phyloP scores from a whole-genome alignment of 345 rosid species.

The Diplotaxis tenuifolia region DNA sequence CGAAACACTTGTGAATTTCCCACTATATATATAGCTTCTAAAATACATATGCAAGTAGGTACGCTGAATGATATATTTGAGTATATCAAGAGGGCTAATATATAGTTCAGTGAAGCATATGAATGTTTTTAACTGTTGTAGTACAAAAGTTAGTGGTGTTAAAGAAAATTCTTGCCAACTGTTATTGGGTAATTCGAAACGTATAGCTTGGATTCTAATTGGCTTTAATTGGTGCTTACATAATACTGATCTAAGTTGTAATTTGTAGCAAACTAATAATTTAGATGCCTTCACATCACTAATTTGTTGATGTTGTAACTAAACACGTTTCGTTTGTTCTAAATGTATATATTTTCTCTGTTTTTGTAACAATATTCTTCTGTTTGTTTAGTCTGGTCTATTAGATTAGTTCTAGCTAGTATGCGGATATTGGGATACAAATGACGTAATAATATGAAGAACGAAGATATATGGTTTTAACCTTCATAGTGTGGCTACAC shows the following conservation, averaged over 20 bases:
- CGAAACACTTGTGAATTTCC: neutral
- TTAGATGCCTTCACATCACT: no score
- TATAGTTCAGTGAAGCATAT: neutral
- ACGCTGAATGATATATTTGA: neutral
- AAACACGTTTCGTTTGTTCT: neutral
- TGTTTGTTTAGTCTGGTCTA: neutral
- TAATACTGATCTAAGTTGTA: neutral
- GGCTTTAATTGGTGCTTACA: neutral
- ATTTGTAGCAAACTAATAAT: no score
- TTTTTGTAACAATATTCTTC: neutral
- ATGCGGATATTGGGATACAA: neutral
- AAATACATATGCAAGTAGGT: neutral
- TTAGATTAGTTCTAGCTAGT: neutral
- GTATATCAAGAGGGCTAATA: neutral
- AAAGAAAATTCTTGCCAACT: neutral
- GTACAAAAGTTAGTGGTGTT: neutral
- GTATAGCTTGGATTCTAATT: neutral
- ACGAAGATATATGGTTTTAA: neutral
- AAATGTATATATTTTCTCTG: neutral
- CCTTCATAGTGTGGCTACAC: neutral
- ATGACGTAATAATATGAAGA: neutral
- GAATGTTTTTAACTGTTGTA: neutral
- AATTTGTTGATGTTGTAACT: neutral
- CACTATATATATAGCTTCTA: neutral
- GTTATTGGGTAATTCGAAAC: neutral